Conservation (phyloP, 2,329 filamentous ascomycete genomes). For the Alternaria novae-zelandiae region DNA sequence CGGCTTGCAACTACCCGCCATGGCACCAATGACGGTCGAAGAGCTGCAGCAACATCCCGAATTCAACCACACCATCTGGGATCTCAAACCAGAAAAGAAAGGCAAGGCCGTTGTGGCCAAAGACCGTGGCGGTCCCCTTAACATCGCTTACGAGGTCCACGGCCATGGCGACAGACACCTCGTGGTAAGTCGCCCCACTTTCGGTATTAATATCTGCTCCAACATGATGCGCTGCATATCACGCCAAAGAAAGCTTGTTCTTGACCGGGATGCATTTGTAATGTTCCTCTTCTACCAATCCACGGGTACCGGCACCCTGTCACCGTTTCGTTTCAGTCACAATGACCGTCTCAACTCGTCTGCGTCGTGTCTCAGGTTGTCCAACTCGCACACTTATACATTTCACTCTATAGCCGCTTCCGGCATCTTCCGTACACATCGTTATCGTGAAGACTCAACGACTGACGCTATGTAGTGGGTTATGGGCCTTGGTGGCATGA, state of each 20-base stretch:
- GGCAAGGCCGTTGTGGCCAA: slow-evolving; percentile 71
- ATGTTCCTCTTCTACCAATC: slow-evolving; percentile 18
- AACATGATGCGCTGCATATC: slow-evolving; percentile 23
- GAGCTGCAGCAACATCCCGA: slow-evolving; percentile 70
- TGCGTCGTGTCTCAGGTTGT: slow-evolving; percentile 36
- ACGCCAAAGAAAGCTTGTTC: slow-evolving; percentile 7
- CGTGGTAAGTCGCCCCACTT: slow-evolving; percentile 64
- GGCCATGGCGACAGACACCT: slow-evolving; percentile 74
- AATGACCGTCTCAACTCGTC: slow-evolving; percentile 42
- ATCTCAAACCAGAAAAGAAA: slow-evolving; percentile 68
- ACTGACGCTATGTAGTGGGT: slow-evolving; percentile 65
- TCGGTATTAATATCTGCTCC: slow-evolving; percentile 14
- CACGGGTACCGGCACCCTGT: slow-evolving; percentile 12
- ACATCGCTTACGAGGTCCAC: slow-evolving; percentile 81
- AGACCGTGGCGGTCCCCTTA: slow-evolving; percentile 74
- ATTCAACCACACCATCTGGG: slow-evolving; percentile 71
- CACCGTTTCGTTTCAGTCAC: slow-evolving; percentile 47
- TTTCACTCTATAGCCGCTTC: slow-evolving; percentile 2
- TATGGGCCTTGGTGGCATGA: slow-evolving; percentile 77
- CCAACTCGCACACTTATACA: slow-evolving; percentile 9
- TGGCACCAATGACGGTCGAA: slow-evolving; percentile 56
- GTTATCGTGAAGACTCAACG: neutral
- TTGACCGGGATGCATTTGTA: slow-evolving; percentile 25
- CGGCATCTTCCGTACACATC: neutral
- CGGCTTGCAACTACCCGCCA: slow-evolving; percentile 6